phyloP scores from a whole-genome alignment of 768 basidiomycete genomes.

The Leccinum ochraceum region DNA sequence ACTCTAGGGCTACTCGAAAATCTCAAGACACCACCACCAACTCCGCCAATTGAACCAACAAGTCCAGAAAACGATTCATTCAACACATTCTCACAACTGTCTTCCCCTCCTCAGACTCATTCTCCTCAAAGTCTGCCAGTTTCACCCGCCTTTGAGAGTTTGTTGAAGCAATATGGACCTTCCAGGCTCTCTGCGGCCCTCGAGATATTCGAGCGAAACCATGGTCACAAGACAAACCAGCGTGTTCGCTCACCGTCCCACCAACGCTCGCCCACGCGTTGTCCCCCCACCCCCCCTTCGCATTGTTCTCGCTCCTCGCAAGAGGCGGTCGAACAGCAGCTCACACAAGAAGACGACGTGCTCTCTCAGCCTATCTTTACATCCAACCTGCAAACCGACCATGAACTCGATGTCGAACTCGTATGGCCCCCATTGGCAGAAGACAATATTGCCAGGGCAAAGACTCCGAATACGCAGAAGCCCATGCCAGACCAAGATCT shows the following conservation, averaged over 20 bases:
- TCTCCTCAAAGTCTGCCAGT: slow-evolving; percentile 15
- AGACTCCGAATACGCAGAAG: neutral
- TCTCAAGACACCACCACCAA: slow-evolving; percentile 5
- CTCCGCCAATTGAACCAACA: neutral
- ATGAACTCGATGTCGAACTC: slow-evolving; percentile 22
- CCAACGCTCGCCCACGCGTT: slow-evolving; percentile 8
- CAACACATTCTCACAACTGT: slow-evolving; percentile 21
- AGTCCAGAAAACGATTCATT: slow-evolving; percentile 8
- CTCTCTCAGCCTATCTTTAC: slow-evolving; percentile 7
- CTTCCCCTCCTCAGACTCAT: slow-evolving; percentile 20
- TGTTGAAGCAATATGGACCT: slow-evolving; percentile 11
- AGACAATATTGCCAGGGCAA: slow-evolving; percentile 8
- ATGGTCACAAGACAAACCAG: slow-evolving; percentile 6
- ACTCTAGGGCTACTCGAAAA: slow-evolving; percentile 7
- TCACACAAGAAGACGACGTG: slow-evolving; percentile 42
- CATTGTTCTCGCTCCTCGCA: slow-evolving; percentile 39
- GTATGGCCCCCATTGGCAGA: slow-evolving; percentile 28
- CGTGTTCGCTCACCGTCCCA: neutral
- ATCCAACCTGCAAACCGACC: slow-evolving; percentile 5
- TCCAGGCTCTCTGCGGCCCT: slow-evolving; percentile 16
- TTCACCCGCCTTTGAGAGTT: slow-evolving; percentile 25
- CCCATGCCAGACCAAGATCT: neutral
- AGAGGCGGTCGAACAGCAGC: slow-evolving; percentile 47
- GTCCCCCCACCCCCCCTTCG: slow-evolving; percentile 25
- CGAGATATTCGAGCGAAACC: slow-evolving; percentile 22